Percentiles rank a stretch among this genome's conserved stretches.
phyloP scores from a whole-genome alignment of 2,329 filamentous ascomycete genomes.

The Sclerotinia glacialis region DNA sequence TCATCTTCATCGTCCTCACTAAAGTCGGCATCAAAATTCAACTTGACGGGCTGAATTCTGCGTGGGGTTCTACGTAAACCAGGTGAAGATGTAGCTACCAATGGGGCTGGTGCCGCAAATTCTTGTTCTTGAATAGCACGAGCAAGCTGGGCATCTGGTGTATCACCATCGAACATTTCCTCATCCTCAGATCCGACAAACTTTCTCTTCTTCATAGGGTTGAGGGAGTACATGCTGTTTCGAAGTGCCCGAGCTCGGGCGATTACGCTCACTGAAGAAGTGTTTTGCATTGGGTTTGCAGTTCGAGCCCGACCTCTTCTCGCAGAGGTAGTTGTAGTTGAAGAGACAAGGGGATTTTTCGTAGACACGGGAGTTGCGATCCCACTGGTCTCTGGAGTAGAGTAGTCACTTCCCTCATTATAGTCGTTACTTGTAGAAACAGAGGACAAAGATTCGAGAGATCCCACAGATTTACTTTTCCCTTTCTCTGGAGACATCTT shows the following conservation, averaged over 20 bases:
- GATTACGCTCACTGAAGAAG: slow-evolving; percentile 42
- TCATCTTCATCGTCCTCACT: slow-evolving; percentile 24
- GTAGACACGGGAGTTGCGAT: slow-evolving; percentile 49
- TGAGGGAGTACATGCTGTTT: slow-evolving; percentile 51
- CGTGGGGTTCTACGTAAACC: slow-evolving; percentile 26
- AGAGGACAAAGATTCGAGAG: slow-evolving; percentile 43
- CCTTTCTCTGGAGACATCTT: slow-evolving; percentile 17
- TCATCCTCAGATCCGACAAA: slow-evolving; percentile 45
- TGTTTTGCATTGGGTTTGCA: slow-evolving; percentile 19
- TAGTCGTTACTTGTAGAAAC: slow-evolving; percentile 40
- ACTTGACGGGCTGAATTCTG: slow-evolving; percentile 24
- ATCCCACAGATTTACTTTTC: slow-evolving; percentile 33
- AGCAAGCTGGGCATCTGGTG: slow-evolving; percentile 53
- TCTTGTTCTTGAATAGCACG: slow-evolving; percentile 55
- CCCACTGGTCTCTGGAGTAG: slow-evolving; percentile 61
- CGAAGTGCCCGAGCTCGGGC: slow-evolving; percentile 47
- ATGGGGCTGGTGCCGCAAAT: slow-evolving; percentile 39
- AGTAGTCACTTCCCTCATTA: slow-evolving; percentile 50
- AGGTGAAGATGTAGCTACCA: slow-evolving; percentile 40
- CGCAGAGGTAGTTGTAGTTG: slow-evolving; percentile 26
- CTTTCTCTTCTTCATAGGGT: slow-evolving; percentile 44
- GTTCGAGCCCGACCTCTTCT: slow-evolving; percentile 32
- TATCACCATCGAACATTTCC: slow-evolving; percentile 43
- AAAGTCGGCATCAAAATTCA: slow-evolving; percentile 22
- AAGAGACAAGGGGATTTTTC: slow-evolving; percentile 26